These are phyloP conservation scores for Hypoxylon sp. DNA, from an alignment of 2,329 filamentous ascomycete species.

Conservation along the genomic window DNA sequence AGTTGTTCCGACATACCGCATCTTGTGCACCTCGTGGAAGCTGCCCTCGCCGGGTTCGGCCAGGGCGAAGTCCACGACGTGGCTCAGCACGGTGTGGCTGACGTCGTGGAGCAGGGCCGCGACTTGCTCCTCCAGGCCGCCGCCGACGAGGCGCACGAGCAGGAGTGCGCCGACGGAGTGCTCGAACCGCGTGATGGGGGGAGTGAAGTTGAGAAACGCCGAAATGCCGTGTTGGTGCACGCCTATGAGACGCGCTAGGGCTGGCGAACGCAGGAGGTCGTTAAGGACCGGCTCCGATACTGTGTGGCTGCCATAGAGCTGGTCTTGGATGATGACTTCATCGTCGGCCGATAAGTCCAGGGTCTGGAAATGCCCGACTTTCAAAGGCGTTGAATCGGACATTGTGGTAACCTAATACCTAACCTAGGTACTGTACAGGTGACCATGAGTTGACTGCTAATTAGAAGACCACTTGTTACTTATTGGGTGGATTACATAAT, in stretches of 20 bases:
- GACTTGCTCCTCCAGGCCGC: constrained; percentile 53
- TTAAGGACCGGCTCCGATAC: constrained; percentile 53
- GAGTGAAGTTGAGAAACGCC: constrained; percentile 51
- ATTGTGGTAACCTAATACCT: too few species aligned
- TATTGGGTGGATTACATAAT: too few species aligned
- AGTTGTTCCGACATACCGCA: constrained; percentile 51
- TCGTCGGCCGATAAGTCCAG: constrained; percentile 33
- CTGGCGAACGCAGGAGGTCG: constrained; percentile 52
- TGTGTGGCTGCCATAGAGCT: constrained; percentile 51
- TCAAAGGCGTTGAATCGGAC: constrained; percentile 20
- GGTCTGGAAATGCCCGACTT: constrained; percentile 41
- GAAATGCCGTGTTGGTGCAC: constrained; percentile 55
- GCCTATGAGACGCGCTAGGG: constrained; percentile 51
- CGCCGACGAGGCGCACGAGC: constrained; percentile 53
- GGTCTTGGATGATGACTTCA: constrained; percentile 49
- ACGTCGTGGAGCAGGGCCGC: constrained; percentile 56
- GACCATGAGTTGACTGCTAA: too few species aligned
- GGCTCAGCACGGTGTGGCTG: constrained; percentile 55
- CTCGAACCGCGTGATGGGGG: constrained; percentile 53
- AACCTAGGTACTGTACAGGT: too few species aligned
- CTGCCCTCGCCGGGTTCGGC: constrained; percentile 53
- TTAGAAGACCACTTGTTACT: too few species aligned
- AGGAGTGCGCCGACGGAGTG: constrained; percentile 56
- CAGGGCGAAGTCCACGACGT: constrained; percentile 55
- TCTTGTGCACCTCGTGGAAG: constrained; percentile 56